Percentiles rank a stretch among this genome's conserved stretches.
phyloP scores from a whole-genome alignment of 495 filamentous ascomycete genomes.

The Penicillium malachiteum region DNA sequence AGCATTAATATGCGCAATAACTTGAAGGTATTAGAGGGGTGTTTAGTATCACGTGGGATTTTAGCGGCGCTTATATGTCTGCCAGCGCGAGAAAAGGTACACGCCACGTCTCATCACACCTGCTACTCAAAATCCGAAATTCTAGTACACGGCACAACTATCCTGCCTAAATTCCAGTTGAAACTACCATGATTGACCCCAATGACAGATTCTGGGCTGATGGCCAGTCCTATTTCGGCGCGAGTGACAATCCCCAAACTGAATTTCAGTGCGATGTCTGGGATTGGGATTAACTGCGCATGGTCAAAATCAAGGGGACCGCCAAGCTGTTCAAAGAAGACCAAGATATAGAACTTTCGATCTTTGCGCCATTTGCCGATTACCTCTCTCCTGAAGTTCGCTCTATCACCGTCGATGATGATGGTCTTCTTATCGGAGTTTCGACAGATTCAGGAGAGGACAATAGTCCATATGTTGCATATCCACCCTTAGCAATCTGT shows the following conservation, averaged over 20 bases:
- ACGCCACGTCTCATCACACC: no score
- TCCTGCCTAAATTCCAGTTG: no score
- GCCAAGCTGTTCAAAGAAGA: conserved; percentile 23
- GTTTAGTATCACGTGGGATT: no score
- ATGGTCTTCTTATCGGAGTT: conserved; percentile 21
- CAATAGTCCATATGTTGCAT: conserved; percentile 15
- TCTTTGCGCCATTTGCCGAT: conserved; percentile 17
- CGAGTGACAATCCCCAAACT: neutral
- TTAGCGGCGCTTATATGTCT: no score
- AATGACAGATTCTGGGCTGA: conserved; percentile 18
- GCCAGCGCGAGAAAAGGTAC: no score
- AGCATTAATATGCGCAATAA: no score
- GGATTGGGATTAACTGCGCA: conserved; percentile 19
- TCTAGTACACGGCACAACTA: no score
- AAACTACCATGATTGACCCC: conserved; percentile 1
- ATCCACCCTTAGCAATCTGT: conserved; percentile 16
- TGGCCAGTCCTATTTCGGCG: conserved; percentile 16
- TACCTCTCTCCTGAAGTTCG: conserved; percentile 16
- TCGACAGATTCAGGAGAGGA: conserved; percentile 26
- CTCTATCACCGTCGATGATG: conserved; percentile 20
- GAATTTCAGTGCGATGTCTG: conserved; percentile 22
- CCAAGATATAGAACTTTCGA: conserved; percentile 13
- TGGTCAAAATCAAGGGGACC: conserved; percentile 24
- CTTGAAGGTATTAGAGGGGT: no score
- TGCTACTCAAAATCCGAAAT: no score